phyloP scores from a whole-genome alignment of 1,284 basidiomycete species.

The Cystobasidium pallidum region DNA sequence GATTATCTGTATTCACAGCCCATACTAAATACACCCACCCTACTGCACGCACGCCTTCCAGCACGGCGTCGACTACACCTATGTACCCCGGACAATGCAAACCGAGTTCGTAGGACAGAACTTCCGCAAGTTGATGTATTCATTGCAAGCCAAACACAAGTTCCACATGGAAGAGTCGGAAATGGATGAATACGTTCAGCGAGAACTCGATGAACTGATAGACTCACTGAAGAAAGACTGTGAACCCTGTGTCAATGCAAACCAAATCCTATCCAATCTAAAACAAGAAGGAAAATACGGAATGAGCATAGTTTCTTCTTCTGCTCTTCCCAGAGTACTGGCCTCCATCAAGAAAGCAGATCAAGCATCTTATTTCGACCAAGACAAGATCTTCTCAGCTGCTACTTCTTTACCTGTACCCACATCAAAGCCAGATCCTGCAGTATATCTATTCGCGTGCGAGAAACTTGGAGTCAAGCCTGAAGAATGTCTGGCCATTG shows the following conservation, averaged over 20 bases:
- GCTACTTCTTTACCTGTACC: conserved; percentile 42
- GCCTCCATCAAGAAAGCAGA: conserved; percentile 26
- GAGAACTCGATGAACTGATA: conserved; percentile 24
- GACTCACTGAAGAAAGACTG: conserved; percentile 15
- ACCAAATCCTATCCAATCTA: conserved; percentile 11
- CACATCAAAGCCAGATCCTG: conserved; percentile 42
- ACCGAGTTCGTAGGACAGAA: conserved; percentile 43
- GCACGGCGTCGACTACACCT: conserved; percentile 25
- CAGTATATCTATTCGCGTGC: conserved; percentile 42
- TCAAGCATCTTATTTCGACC: conserved; percentile 33
- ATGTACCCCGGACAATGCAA: conserved; percentile 30
- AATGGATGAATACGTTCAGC: conserved; percentile 31
- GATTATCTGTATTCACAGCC: neutral
- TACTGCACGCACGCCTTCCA: neutral
- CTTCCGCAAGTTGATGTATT: conserved; percentile 29
- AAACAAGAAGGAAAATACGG: conserved; percentile 31
- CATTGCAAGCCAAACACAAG: conserved; percentile 27
- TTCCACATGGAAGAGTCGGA: conserved; percentile 22
- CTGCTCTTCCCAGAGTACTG: conserved; percentile 35
- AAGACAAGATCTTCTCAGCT: conserved; percentile 28
- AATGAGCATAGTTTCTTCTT: conserved; percentile 42
- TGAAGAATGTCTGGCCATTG: conserved; percentile 37
- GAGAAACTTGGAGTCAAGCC: conserved; percentile 41
- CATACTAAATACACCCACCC: neutral
- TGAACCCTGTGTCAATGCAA: conserved; percentile 24